Evolutionary conservation across 768 basidiomycete species (phyloP).

Genomic region (Russula olivacea): DNA sequence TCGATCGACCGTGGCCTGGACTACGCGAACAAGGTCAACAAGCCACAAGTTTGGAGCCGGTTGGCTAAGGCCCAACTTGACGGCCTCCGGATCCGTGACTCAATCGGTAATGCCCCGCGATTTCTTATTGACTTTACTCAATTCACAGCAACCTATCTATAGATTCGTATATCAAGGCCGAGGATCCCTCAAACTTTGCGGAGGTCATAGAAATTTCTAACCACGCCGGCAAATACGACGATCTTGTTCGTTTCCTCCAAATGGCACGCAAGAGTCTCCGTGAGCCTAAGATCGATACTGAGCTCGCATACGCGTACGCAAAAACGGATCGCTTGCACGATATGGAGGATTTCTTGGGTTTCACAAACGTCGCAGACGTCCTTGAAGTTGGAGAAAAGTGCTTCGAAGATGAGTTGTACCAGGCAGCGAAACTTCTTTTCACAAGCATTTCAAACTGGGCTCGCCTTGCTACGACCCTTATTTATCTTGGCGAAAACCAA

Average conservation of each 20-base stretch:
- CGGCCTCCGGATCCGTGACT: constrained; percentile 95
- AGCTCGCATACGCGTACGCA: constrained; percentile 96
- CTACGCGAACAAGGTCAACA: constrained; percentile 93
- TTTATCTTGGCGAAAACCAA: constrained; percentile 97
- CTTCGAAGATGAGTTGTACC: constrained; percentile 96
- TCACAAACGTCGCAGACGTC: constrained; percentile 98
- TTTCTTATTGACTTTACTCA: constrained; percentile 2
- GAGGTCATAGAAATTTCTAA: constrained; percentile 96
- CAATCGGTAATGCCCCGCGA: constrained; percentile 61
- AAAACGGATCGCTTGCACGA: constrained; percentile 97
- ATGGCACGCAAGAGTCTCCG: constrained; percentile 97
- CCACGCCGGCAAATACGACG: constrained; percentile 87
- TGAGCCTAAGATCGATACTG: constrained; percentile 97
- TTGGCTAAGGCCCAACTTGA: constrained; percentile 99
- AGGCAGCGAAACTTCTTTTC: constrained; percentile 94
- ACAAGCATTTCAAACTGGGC: constrained; percentile 99
- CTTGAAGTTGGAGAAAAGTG: constrained; percentile 98
- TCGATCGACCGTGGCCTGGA: constrained; percentile 95
- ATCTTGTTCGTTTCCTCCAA: constrained; percentile 94
- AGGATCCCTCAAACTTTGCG: constrained; percentile 87
- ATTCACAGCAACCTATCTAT: constrained; percentile 4
- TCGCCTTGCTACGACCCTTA: constrained; percentile 92
- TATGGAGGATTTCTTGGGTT: constrained; percentile 98
- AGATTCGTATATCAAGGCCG: constrained; percentile 98
- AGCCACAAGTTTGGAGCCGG: constrained; percentile 94